These are phyloP conservation scores for Pseudogymnoascus sp. DNA, from an alignment of 2,329 filamentous ascomycete genomes.

Conservation along the genomic window DNA sequence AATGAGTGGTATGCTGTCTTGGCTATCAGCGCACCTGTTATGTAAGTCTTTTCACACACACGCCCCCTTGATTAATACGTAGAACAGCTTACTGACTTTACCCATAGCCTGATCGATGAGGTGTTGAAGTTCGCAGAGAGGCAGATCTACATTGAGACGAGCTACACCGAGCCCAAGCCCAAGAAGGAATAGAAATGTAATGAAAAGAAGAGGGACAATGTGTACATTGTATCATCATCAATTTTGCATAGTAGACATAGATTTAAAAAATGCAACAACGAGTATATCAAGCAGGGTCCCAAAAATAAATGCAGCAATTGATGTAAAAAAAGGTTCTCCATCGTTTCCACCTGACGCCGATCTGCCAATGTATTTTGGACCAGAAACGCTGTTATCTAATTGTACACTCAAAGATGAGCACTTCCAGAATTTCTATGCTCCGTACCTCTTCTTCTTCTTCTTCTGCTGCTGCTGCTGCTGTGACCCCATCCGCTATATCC, in stretches of 20 bases:
- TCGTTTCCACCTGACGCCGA: not conserved
- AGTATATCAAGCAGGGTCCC: not conserved
- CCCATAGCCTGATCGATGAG: conserved; percentile 57
- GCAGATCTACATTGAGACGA: conserved; percentile 37
- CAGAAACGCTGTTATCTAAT: conserved; percentile 1
- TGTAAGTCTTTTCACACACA: conserved; percentile 55
- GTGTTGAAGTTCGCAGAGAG: conserved; percentile 57
- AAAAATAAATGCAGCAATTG: not conserved
- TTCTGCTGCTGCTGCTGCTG: too few relatives aligned
- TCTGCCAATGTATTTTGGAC: not conserved
- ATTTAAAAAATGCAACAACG: not conserved
- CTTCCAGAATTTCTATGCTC: not conserved
- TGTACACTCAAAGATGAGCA: conserved; percentile 1
- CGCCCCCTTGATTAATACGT: not conserved
- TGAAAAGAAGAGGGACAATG: not conserved
- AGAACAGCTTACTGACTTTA: not conserved
- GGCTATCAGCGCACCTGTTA: conserved; percentile 79
- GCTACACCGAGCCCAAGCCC: conserved; percentile 19
- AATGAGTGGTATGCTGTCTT: conserved; percentile 90
- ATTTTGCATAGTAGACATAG: conserved; percentile 1
- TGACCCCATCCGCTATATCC: not conserved
- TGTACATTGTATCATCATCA: not conserved
- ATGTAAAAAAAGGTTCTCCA: not conserved
- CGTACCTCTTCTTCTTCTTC: not conserved
- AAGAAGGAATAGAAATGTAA: conserved; percentile 24